These are phyloP conservation scores for Lachancea sp. DNA, from an alignment of 805 yeast species.

Conservation along the genomic window DNA sequence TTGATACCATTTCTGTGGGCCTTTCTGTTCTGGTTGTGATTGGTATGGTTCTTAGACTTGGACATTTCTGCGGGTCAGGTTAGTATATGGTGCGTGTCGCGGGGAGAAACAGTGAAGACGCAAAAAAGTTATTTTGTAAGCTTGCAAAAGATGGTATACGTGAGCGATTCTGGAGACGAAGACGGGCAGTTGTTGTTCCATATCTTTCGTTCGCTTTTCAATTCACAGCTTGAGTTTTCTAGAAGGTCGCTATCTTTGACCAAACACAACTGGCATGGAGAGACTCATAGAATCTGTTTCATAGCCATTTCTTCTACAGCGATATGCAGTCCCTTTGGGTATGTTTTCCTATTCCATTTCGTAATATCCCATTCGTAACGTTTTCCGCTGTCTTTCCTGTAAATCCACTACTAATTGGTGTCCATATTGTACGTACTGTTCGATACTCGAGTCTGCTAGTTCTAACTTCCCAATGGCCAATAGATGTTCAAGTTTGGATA, in stretches of 20 bases:
- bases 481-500: constrained; percentile 3
- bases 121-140: no score
- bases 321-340: no score
- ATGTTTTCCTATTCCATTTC: no score
- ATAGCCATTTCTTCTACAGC: no score
- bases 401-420: not conserved
- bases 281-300: no score
- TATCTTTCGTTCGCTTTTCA: no score
- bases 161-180: no score
- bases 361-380: not conserved
- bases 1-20: constrained; percentile 99
- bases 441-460: constrained; percentile 6
- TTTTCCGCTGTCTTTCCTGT: not conserved
- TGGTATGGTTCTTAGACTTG: constrained; percentile 99
- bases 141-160: not conserved
- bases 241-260: no score
- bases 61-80: constrained; percentile 53
- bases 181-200: no score
- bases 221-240: no score
- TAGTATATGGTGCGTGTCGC: not conserved
- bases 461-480: not conserved
- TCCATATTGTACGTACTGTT: constrained; percentile 5
- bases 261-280: no score
- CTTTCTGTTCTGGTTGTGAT: constrained; percentile 99
- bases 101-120: not conserved